These are phyloP conservation scores for Prunus kanzakura DNA, from an alignment of 306 rosid genomes.

Conservation along the genomic window DNA sequence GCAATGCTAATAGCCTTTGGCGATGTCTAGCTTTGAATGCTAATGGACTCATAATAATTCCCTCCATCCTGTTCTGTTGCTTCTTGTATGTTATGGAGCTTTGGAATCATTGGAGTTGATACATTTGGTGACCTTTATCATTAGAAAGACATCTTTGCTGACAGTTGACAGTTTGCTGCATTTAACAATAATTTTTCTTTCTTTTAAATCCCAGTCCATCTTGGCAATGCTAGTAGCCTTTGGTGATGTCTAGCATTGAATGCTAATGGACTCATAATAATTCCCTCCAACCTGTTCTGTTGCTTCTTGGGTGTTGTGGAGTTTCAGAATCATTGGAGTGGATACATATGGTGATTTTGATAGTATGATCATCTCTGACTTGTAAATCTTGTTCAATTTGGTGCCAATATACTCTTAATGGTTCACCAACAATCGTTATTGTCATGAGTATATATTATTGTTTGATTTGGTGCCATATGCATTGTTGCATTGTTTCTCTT, in stretches of 20 bases:
- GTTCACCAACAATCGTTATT: background rate
- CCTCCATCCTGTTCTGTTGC: slow-evolving; percentile 35
- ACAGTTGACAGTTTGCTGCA: no score
- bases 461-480: background rate
- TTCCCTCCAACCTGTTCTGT: slow-evolving; percentile 37
- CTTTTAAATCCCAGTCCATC: slow-evolving; percentile 41
- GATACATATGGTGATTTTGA: slow-evolving; percentile 25
- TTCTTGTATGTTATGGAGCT: slow-evolving; percentile 23
- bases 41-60: slow-evolving; percentile 46
- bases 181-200: background rate
- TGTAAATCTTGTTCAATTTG: background rate
- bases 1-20: slow-evolving; percentile 54
- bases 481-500: background rate
- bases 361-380: background rate
- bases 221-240: slow-evolving; percentile 62
- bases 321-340: slow-evolving; percentile 43
- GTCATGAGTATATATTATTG: background rate
- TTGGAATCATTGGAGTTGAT: slow-evolving; percentile 44
- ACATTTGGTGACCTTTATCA: slow-evolving; percentile 19
- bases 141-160: background rate
- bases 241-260: slow-evolving; percentile 54
- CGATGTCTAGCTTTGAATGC: slow-evolving; percentile 66
- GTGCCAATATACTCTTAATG: background rate
- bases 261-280: slow-evolving; percentile 57
- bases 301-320: slow-evolving; percentile 18